Conservation (phyloP, 805 yeast genomes). For the Candida verbasci region DNA sequence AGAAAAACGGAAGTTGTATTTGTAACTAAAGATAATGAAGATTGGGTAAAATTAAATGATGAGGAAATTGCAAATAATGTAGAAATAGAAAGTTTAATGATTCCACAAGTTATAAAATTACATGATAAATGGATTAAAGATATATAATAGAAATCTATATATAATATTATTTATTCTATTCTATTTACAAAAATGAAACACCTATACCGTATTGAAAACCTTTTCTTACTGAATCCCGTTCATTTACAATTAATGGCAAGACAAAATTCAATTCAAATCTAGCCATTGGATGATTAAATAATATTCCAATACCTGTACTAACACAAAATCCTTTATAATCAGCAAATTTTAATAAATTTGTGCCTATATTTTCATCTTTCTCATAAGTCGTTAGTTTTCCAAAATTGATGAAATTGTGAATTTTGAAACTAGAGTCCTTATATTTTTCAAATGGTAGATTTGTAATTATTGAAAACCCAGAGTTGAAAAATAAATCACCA, state of each 20-base stretch:
- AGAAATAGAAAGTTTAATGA: conserved; percentile 75
- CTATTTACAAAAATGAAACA: conserved; percentile 43
- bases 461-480: conserved; percentile 43
- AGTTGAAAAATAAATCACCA: conserved; percentile 45
- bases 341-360: conserved; percentile 8
- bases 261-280: conserved; percentile 55
- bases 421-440: conserved; percentile 41
- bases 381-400: conserved; percentile 39
- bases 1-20: conserved; percentile 86
- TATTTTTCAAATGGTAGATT: conserved; percentile 42
- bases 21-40: conserved; percentile 48
- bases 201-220: conserved; percentile 61
- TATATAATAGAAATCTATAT: too few species aligned
- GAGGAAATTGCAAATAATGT: conserved; percentile 36
- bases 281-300: conserved; percentile 55
- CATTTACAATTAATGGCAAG: conserved; percentile 42
- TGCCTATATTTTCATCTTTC: conserved; percentile 4
- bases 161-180: too few species aligned
- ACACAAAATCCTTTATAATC: conserved; percentile 28
- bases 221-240: conserved; percentile 44
- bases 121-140: conserved; percentile 63
- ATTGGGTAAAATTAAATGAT: conserved; percentile 50
- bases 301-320: conserved; percentile 45
- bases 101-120: conserved; percentile 66
- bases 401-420: conserved; percentile 45